Conservation (phyloP, 2,329 filamentous ascomycete species). For the Gliomastix tumulicola region DNA sequence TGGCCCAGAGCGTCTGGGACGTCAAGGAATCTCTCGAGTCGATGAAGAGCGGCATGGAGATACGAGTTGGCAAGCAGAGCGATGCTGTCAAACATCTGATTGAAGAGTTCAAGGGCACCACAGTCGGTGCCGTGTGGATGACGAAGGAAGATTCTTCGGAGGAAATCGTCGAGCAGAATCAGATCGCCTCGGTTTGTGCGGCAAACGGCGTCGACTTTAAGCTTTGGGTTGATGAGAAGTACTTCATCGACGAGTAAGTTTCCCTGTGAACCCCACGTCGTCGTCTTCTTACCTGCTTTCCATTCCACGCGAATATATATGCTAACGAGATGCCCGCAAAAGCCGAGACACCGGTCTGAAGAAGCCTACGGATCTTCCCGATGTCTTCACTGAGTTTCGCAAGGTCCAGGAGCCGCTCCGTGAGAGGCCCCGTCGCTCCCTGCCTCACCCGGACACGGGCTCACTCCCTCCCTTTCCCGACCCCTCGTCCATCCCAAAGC, state of each 20-base stretch:
- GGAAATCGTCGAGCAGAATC: constrained; percentile 57
- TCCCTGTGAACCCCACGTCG: no score
- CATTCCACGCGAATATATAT: neutral
- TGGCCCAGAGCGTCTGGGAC: constrained; percentile 67
- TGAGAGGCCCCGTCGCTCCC: constrained; percentile 49
- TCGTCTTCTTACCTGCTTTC: neutral
- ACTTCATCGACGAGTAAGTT: constrained; percentile 72
- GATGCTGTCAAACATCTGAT: constrained; percentile 50
- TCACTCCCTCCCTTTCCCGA: constrained; percentile 52
- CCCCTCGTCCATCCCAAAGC: constrained; percentile 41
- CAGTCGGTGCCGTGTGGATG: constrained; percentile 65
- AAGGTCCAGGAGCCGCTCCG: constrained; percentile 68
- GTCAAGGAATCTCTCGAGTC: constrained; percentile 55
- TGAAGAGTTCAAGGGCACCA: constrained; percentile 34
- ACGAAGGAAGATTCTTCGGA: constrained; percentile 63
- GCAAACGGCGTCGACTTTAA: constrained; percentile 51
- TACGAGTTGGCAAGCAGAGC: constrained; percentile 55
- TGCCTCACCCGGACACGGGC: constrained; percentile 43
- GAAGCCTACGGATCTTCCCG: constrained; percentile 54
- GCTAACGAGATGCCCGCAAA: constrained; percentile 7
- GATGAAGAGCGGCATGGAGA: constrained; percentile 51
- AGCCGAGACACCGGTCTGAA: constrained; percentile 61
- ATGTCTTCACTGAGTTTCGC: constrained; percentile 69
- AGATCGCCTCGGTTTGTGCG: constrained; percentile 45
- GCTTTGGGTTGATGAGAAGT: constrained; percentile 69